Evolutionary conservation across 2,329 filamentous ascomycete species (phyloP).

Genomic region (Colletotrichum chlorophyti): DNA sequence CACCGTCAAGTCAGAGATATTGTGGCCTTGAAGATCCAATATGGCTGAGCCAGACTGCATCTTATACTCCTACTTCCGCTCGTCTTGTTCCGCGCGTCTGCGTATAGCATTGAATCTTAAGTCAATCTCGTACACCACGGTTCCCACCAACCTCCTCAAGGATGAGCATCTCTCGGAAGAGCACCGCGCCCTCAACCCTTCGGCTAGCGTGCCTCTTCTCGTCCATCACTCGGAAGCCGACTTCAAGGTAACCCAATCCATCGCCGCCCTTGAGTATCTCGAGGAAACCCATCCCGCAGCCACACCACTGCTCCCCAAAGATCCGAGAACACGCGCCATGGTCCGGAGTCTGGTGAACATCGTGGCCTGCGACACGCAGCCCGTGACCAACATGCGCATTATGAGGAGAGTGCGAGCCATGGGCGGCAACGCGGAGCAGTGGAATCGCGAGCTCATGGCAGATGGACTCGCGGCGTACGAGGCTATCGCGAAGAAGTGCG

Average conservation of each 20-base stretch:
- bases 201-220: slow-evolving; percentile 60
- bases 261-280: slow-evolving; percentile 68
- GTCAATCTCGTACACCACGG: slow-evolving; percentile 51
- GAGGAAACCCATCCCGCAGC: slow-evolving; percentile 57
- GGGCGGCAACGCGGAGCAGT: slow-evolving; percentile 50
- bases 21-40: not conserved
- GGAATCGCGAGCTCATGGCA: slow-evolving; percentile 58
- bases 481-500: slow-evolving; percentile 40
- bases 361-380: slow-evolving; percentile 64
- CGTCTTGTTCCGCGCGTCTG: slow-evolving; percentile 67
- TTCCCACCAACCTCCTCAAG: slow-evolving; percentile 60
- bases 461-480: slow-evolving; percentile 66
- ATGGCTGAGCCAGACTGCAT: slow-evolving; percentile 37
- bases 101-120: slow-evolving; percentile 67
- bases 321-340: slow-evolving; percentile 50
- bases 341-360: slow-evolving; percentile 61
- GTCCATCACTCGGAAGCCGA: slow-evolving; percentile 40
- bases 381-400: slow-evolving; percentile 64
- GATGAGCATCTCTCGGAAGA: slow-evolving; percentile 54
- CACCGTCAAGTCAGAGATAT: not conserved
- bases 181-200: slow-evolving; percentile 60
- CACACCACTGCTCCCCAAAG: slow-evolving; percentile 53
- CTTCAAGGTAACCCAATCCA: slow-evolving; percentile 60
- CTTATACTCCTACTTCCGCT: slow-evolving; percentile 68
- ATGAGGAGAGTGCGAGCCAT: slow-evolving; percentile 54